Base-by-base conservation (phyloP, 257 asterid genomes). In the Hygrophila difformis region DNA sequence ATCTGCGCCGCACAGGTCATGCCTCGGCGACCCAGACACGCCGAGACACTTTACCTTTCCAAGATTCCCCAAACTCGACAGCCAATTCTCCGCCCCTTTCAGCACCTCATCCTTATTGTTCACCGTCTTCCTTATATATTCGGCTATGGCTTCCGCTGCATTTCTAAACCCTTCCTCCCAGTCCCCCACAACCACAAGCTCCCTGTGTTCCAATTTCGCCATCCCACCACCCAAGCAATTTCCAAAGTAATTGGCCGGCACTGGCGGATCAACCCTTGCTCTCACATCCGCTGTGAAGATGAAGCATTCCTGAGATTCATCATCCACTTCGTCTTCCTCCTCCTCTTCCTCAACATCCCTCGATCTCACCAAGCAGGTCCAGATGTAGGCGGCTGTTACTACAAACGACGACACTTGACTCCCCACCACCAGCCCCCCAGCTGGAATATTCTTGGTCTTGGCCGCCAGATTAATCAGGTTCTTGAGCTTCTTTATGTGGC, bases 21-120 rank as follows among this genome's bases (percentile, higher is more conserved):
- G 61, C 23, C 53, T 72, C 12, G 91, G 80, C 0, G 82, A 79
- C 5, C 85, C 91, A 20, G 70, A 47, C 1, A 73, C 56, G 10
- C 62, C 68, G 6, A 59, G 18, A 0, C 34, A 34, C 34, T 53
- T 53, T 18, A 22, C 42, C 12, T 47, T 44, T 0, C 7, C 10
- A 0, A 28, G 1, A 4, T 36, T 42, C 39, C 8, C 18, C 17
- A 19, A 2, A 5, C 22, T 58, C 3, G 49, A 7, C 2, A 54
- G 8, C 77, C 72, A 64, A 6, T 31, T 17, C 39, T 63, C 77
- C 5, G 67, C 66, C 4, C 56, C 69, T 39, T 35, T 63, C 44
- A 56, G 11, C 28, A 67, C 21, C 18, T 47, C 55, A 0, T 53
- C 64, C 35, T 66, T 40, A 5, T 59, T 66, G 18, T 64, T 43